These are phyloP conservation scores for Massarina eburnea DNA, from an alignment of 2,329 filamentous ascomycete species.

Conservation along the genomic window DNA sequence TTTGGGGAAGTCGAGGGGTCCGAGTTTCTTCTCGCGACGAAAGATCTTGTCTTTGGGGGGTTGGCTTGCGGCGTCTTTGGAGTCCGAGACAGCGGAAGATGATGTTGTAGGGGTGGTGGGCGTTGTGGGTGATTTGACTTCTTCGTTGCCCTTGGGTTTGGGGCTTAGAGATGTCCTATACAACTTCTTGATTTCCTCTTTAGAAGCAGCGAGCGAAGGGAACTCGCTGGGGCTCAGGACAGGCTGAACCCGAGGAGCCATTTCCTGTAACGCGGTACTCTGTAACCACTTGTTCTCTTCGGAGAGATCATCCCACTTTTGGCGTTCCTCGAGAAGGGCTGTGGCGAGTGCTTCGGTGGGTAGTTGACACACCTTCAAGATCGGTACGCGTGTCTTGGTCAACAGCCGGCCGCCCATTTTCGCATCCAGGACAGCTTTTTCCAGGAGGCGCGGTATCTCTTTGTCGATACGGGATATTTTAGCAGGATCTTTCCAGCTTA, in stretches of 20 bases:
- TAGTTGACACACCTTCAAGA: slow-evolving; percentile 80
- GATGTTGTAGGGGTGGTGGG: not conserved
- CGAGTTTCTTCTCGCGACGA: slow-evolving; percentile 50
- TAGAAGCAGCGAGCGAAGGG: slow-evolving; percentile 5
- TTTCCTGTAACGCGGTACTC: slow-evolving; percentile 14
- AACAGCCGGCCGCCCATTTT: slow-evolving; percentile 77
- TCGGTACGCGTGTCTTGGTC: slow-evolving; percentile 78
- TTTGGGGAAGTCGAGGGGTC: slow-evolving; percentile 74
- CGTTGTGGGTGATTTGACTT: slow-evolving; percentile 32
- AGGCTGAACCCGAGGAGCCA: slow-evolving; percentile 6
- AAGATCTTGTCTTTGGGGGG: slow-evolving; percentile 38
- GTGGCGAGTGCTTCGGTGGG: slow-evolving; percentile 63
- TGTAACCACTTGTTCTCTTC: slow-evolving; percentile 47
- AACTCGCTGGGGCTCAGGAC: slow-evolving; percentile 12
- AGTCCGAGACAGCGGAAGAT: not conserved
- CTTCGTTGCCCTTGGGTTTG: not conserved
- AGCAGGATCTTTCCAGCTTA: slow-evolving; percentile 49
- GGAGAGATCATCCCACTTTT: slow-evolving; percentile 68
- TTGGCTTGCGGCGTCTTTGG: slow-evolving; percentile 6
- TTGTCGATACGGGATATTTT: slow-evolving; percentile 48
- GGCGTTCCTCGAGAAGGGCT: slow-evolving; percentile 65
- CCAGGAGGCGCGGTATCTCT: slow-evolving; percentile 71
- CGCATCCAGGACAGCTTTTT: slow-evolving; percentile 70
- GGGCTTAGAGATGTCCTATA: slow-evolving; percentile 3
- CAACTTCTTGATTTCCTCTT: slow-evolving; percentile 1